phyloP scores from a whole-genome alignment of 2,329 filamentous ascomycete genomes.

The Ophiostoma sp. region DNA sequence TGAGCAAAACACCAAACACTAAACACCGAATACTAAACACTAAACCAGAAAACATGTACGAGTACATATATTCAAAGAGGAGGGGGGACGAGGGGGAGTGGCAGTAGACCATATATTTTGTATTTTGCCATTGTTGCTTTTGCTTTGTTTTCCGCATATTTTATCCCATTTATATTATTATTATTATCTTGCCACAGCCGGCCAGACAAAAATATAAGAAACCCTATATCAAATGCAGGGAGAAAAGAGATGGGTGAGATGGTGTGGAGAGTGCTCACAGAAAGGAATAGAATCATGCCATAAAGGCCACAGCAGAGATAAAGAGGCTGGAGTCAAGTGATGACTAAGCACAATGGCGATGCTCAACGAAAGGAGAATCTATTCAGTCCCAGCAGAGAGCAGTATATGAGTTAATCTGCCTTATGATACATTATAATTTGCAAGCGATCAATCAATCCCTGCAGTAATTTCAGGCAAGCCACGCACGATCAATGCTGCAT shows the following conservation, averaged over 20 bases:
- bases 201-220: constrained; percentile 8
- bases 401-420: no score
- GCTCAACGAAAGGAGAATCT: no score
- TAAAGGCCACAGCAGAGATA: no score
- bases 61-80: background rate
- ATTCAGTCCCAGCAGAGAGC: no score
- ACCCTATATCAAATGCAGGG: background rate
- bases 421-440: background rate
- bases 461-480: background rate
- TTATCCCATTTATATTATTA: constrained; percentile 9
- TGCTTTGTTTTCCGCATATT: constrained; percentile 4
- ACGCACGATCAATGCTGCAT: background rate
- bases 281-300: background rate
- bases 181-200: constrained; percentile 11
- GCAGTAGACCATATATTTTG: background rate
- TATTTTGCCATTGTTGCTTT: constrained; percentile 11
- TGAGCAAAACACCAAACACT: background rate
- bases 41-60: constrained; percentile 10
- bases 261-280: background rate
- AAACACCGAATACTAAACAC: background rate
- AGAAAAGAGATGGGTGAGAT: background rate
- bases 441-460: background rate
- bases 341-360: background rate
- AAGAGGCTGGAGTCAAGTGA: background rate
- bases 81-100: background rate